These are phyloP conservation scores for Sugiyamaella qingdaonensis DNA, from an alignment of 805 yeast species.

Conservation along the genomic window DNA sequence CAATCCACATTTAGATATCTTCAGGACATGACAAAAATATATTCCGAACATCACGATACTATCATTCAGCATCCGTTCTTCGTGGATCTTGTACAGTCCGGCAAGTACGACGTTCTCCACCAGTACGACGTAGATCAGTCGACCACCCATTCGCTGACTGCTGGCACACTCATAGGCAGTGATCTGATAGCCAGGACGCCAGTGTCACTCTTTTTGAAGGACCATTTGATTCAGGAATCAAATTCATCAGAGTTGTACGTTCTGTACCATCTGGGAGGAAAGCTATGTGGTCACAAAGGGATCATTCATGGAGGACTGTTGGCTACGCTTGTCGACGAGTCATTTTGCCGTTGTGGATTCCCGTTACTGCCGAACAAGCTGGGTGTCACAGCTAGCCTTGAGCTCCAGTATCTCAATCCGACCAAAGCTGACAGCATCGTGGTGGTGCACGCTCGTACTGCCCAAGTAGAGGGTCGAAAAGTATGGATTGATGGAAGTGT, in stretches of 20 bases:
- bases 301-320: conserved; percentile 84
- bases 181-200: conserved; percentile 24
- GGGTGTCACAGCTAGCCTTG: conserved; percentile 84
- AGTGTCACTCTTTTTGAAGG: conserved; percentile 17
- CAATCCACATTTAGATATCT: background rate
- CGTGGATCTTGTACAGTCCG: conserved; percentile 17
- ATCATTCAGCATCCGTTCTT: conserved; percentile 23
- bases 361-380: conserved; percentile 69
- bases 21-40: conserved; percentile 8
- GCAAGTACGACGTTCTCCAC: conserved; percentile 15
- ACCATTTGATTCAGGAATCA: conserved; percentile 14
- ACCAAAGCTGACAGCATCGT: conserved; percentile 61
- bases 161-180: conserved; percentile 21
- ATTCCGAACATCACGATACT: conserved; percentile 15
- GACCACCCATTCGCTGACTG: conserved; percentile 21
- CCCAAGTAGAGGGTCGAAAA: conserved; percentile 69
- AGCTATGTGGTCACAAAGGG: conserved; percentile 63
- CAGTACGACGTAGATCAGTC: conserved; percentile 18
- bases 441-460: conserved; percentile 62
- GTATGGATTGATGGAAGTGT: conserved; percentile 69
- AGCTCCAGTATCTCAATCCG: conserved; percentile 55
- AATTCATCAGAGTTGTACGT: conserved; percentile 45
- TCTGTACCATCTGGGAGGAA: conserved; percentile 67
- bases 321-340: conserved; percentile 82
- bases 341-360: conserved; percentile 81